Evolutionary conservation across 345 rosid genomes (phyloP), one percentile per base, ranked within the genome.

Genomic region (Litchi chinensis): DNA sequence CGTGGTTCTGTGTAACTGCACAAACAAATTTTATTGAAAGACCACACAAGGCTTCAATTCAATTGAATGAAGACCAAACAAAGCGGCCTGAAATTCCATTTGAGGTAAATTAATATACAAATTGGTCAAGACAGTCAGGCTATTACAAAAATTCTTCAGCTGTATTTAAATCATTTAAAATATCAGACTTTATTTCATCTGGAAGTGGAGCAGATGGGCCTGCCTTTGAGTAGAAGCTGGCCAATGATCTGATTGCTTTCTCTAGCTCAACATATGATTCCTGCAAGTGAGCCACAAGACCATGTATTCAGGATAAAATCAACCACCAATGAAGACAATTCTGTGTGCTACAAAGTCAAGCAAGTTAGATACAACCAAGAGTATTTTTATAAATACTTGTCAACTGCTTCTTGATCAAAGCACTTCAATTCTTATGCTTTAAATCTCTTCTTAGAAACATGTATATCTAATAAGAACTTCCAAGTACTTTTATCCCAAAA

Each of bases 191-290:
- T 0, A 92, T 90, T 57, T 88, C 92, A 54, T 86, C 93, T n/a
- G 98, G 90, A 32, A 90, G 87, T 3, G 89, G 77, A 24, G 97
- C 97, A 52, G 99, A 92, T 40, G 98, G 97, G 2, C 98, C 99
- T 0, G 98, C 97, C 85, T 82, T 91, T 0, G 96, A 90, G 85
- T 93, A 95, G 89, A 95, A 95, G 66, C 83, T 74, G 0, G 99
- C 97, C 78, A 95, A 79, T 50, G 91, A 85, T 83, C 95, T 63
- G 43, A 93, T 89, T 62, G 90, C 98, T 80, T 94, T 95, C 74
- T 92, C 97, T 62, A 95, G 83, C 83, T 86, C 91, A 10, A 73
- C 82, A n/a, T 93, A 91, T 0, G 99, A 95, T 80, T 93, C 96
- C 98, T 95, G 90, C 82, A 81, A 78, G 48, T 12, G 26, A 69